These are phyloP conservation scores for Camellia granthamiana DNA, from an alignment of 148 eudicot genomes.

Conservation along the genomic window DNA sequence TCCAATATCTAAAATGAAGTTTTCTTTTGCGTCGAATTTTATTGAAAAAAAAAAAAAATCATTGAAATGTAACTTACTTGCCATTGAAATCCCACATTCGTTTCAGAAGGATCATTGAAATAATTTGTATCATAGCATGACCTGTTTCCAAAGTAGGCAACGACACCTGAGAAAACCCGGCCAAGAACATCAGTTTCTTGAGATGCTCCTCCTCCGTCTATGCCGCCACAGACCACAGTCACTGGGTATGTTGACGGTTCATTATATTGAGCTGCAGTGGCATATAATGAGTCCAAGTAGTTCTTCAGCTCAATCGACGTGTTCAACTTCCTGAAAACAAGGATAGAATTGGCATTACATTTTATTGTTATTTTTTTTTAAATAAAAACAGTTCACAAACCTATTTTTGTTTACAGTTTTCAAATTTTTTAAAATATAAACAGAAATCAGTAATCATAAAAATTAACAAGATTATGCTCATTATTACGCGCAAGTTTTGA, in stretches of 20 bases:
- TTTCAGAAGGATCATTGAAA: neutral
- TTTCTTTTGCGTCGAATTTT: neutral
- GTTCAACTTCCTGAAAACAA: conserved; percentile 24
- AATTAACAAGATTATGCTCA: neutral
- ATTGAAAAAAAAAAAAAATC: neutral
- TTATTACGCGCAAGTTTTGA: conserved; percentile 46
- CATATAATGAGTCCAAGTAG: conserved; percentile 23
- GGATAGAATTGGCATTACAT: neutral
- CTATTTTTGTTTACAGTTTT: too few relatives aligned
- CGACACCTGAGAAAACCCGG: conserved; percentile 29
- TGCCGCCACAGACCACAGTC: conserved; percentile 32
- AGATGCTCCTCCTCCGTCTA: conserved; percentile 38
- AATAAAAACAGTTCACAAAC: too few relatives aligned
- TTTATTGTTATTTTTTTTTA: too few relatives aligned
- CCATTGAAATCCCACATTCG: conserved; percentile 37
- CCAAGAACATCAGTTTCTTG: conserved; percentile 26
- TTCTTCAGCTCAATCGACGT: conserved; percentile 26
- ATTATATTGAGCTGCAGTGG: conserved; percentile 44
- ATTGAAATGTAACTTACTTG: conserved; percentile 33
- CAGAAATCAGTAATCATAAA: too few relatives aligned
- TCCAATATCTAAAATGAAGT: too few relatives aligned
- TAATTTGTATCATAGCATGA: conserved; percentile 18
- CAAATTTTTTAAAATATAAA: too few relatives aligned
- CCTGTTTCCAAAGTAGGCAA: conserved; percentile 23
- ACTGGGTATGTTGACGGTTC: conserved; percentile 39